These are phyloP conservation scores for Boletus sp. DNA, from an alignment of 768 basidiomycete genomes.

Conservation along the genomic window DNA sequence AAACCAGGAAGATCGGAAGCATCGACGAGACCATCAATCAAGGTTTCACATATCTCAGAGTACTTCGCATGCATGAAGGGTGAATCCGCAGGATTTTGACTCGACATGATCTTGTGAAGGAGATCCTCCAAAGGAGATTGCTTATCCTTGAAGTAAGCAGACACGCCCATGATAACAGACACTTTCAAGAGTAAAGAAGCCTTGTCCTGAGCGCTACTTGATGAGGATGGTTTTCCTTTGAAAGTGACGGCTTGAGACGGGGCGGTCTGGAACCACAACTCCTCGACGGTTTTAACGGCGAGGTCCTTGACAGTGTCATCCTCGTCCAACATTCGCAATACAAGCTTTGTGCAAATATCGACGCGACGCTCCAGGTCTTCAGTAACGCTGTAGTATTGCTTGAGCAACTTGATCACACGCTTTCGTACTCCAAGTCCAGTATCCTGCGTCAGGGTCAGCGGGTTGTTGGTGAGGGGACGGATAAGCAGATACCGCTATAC, in stretches of 20 bases:
- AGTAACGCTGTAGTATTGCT: conserved; percentile 70
- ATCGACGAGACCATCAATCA: conserved; percentile 89
- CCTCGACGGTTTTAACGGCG: conserved; percentile 84
- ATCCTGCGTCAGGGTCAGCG: conserved; percentile 52
- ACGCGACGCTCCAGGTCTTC: conserved; percentile 56
- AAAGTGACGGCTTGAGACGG: conserved; percentile 30
- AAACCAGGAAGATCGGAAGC: conserved; percentile 76
- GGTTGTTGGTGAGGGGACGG: background rate
- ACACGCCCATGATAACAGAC: conserved; percentile 80
- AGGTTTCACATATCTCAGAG: conserved; percentile 72
- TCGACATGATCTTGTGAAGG: conserved; percentile 75
- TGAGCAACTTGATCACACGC: conserved; percentile 92
- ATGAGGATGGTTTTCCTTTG: conserved; percentile 36
- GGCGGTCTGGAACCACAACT: conserved; percentile 74
- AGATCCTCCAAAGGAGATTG: conserved; percentile 83
- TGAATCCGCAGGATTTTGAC: conserved; percentile 59
- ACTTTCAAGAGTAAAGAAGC: conserved; percentile 60
- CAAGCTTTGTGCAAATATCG: conserved; percentile 80
- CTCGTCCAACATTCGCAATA: conserved; percentile 84
- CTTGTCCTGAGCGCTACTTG: conserved; percentile 45
- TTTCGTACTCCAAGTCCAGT: conserved; percentile 92
- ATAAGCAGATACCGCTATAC: conserved; percentile 71
- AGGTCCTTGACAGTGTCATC: conserved; percentile 95
- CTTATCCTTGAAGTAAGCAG: conserved; percentile 77
- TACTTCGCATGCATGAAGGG: conserved; percentile 62